These are phyloP conservation scores for Fagopyrum esculentum DNA, from an alignment of 148 eudicot species.

Conservation along the genomic window DNA sequence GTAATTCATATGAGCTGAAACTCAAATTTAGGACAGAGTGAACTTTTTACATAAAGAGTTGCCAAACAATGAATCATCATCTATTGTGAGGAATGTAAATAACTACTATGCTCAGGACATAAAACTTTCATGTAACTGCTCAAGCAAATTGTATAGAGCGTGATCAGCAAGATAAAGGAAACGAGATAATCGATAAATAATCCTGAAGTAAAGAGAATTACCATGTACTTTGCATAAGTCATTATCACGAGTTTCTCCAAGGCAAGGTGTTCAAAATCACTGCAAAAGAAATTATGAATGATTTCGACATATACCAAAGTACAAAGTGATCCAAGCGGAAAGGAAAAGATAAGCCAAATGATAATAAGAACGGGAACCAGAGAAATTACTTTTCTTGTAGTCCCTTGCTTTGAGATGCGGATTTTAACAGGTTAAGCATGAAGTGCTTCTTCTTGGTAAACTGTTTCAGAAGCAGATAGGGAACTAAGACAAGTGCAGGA, in stretches of 20 bases:
- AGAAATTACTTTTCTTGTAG: constrained; percentile 49
- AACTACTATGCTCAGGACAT: no score
- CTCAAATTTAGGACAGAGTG: no score
- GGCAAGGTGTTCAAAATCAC: constrained; percentile 50
- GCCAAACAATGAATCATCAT: no score
- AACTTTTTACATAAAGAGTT: no score
- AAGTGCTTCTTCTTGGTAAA: constrained; percentile 37
- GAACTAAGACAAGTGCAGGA: neutral
- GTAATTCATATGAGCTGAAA: no score
- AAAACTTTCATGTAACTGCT: no score
- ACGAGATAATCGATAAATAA: neutral
- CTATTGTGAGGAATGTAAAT: no score
- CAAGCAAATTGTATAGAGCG: no score
- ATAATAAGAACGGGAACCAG: no score
- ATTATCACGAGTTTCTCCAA: constrained; percentile 19
- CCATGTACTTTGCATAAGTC: constrained; percentile 39
- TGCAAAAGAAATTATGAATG: constrained; percentile 16
- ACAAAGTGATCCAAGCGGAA: no score
- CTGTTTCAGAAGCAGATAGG: constrained; percentile 13
- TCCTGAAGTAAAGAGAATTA: constrained; percentile 14
- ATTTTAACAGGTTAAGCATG: constrained; percentile 30
- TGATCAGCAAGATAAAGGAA: neutral
- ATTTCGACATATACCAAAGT: neutral
- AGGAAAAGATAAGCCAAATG: no score
- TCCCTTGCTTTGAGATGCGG: constrained; percentile 33